Conservation (phyloP, 208 protist genomes). For the Dictyostelium gargantuum region DNA sequence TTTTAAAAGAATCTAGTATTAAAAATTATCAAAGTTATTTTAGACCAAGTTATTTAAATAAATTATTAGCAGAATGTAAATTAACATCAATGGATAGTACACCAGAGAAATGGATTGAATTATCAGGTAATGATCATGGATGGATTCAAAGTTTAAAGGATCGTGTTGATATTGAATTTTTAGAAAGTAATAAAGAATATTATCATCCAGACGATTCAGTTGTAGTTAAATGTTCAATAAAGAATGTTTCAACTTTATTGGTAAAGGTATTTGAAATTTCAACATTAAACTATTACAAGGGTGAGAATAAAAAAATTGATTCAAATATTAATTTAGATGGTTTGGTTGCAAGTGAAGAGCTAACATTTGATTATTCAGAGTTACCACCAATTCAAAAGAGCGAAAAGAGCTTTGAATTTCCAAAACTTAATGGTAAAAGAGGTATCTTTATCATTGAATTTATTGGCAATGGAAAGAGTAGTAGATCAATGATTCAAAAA, state of each 20-base stretch:
- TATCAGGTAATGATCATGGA: not conserved
- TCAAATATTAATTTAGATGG: constrained; percentile 46
- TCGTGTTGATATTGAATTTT: constrained; percentile 53
- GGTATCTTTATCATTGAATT: constrained; percentile 53
- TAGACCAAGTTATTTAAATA: not conserved
- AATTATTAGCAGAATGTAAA: constrained; percentile 19
- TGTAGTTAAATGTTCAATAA: not conserved
- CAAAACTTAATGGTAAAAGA: constrained; percentile 20
- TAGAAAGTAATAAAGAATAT: not conserved
- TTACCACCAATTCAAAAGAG: not conserved
- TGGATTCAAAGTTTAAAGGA: not conserved
- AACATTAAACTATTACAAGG: constrained; percentile 45
- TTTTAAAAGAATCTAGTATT: not conserved
- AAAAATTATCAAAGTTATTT: not conserved
- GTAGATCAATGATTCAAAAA: constrained; percentile 19
- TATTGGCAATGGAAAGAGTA: constrained; percentile 53
- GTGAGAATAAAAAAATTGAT: not conserved
- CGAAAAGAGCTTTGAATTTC: not conserved
- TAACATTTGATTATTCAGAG: not conserved
- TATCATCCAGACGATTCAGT: constrained; percentile 34
- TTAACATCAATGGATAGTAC: not conserved
- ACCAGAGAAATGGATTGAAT: constrained; percentile 32
- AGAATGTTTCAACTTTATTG: constrained; percentile 31
- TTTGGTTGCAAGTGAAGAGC: constrained; percentile 29
- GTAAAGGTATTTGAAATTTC: constrained; percentile 58